Evolutionary conservation across 345 rosid species (phyloP).

Genomic region (Physaria fendleri): DNA sequence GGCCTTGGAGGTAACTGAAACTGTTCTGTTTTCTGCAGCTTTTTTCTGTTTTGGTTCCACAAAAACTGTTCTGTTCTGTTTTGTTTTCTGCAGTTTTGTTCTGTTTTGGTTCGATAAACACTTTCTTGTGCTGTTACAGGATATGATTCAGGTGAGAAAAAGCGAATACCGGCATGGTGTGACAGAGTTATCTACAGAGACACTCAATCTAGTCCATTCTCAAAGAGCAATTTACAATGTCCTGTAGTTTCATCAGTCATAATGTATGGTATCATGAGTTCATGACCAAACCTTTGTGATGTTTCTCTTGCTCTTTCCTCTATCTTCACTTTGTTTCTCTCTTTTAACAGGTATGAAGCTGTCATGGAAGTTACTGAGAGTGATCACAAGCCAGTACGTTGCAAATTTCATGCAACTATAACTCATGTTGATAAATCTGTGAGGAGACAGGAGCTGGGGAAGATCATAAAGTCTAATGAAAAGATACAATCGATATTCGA

Average conservation of each 20-base stretch:
- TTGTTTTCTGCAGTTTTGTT: background rate
- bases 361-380: slow-evolving; percentile 95
- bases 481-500: slow-evolving; percentile 44
- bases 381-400: slow-evolving; percentile 94
- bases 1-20: slow-evolving; percentile 99
- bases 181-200: slow-evolving; percentile 89
- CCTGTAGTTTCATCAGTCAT: slow-evolving; percentile 67
- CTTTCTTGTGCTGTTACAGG: slow-evolving; percentile 37
- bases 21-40: background rate
- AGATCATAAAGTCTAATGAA: slow-evolving; percentile 49
- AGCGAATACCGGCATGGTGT: slow-evolving; percentile 98
- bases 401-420: slow-evolving; percentile 70
- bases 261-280: slow-evolving; percentile 43
- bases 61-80: no score
- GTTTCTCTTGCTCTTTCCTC: background rate
- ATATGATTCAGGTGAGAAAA: slow-evolving; percentile 97
- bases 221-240: slow-evolving; percentile 75
- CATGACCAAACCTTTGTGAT: background rate
- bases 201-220: slow-evolving; percentile 43
- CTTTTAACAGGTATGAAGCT: slow-evolving; percentile 71
- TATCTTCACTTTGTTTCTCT: background rate
- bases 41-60: no score
- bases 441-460: slow-evolving; percentile 69
- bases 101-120: background rate
- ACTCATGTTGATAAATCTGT: slow-evolving; percentile 83